These are phyloP conservation scores for Collybiopsis luxurians DNA, from an alignment of 768 basidiomycete genomes.

Conservation along the genomic window DNA sequence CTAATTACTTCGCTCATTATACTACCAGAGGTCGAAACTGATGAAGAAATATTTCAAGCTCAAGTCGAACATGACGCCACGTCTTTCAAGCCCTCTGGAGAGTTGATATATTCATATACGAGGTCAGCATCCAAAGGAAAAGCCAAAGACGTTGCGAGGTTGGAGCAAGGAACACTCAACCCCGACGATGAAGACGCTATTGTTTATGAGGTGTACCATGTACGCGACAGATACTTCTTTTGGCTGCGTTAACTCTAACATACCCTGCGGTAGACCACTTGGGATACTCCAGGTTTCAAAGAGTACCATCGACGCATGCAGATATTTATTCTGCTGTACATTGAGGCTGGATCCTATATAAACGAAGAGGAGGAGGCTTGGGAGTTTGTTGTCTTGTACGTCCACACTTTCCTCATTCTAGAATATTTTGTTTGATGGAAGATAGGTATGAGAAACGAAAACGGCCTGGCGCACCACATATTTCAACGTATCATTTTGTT, in stretches of 20 bases:
- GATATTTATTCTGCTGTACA: slow-evolving; percentile 89
- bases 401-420: not conserved
- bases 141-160: slow-evolving; percentile 55
- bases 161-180: slow-evolving; percentile 32
- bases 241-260: not conserved
- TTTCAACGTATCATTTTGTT: slow-evolving; percentile 81
- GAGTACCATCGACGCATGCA: slow-evolving; percentile 94
- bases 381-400: slow-evolving; percentile 90
- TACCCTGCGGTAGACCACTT: slow-evolving; percentile 57
- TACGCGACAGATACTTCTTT: slow-evolving; percentile 33
- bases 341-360: slow-evolving; percentile 95
- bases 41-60: slow-evolving; percentile 62
- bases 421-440: not conserved
- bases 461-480: slow-evolving; percentile 45
- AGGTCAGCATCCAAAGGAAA: slow-evolving; percentile 44
- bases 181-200: slow-evolving; percentile 58
- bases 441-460: slow-evolving; percentile 83
- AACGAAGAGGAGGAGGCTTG: slow-evolving; percentile 90
- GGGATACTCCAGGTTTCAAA: slow-evolving; percentile 82
- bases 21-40: slow-evolving; percentile 62
- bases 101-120: slow-evolving; percentile 73
- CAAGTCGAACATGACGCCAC: slow-evolving; percentile 77
- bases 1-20: not conserved
- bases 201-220: slow-evolving; percentile 91
- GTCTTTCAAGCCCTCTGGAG: slow-evolving; percentile 74